Base-by-base conservation (phyloP, 2,329 filamentous ascomycete species). In the Fusarium gaditjirri region DNA sequence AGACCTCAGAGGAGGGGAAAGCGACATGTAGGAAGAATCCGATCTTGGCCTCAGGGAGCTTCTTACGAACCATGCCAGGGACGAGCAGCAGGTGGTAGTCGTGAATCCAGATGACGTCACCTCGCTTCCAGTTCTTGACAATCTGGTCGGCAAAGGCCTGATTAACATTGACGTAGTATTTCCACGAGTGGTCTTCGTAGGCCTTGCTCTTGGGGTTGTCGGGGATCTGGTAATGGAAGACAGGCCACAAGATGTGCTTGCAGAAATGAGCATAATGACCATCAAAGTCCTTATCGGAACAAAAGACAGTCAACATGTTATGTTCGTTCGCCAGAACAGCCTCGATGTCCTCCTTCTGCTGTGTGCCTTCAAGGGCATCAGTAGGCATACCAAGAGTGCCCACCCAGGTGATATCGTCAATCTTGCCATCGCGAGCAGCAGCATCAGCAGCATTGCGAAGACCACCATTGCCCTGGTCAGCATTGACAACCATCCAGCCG, bases 121-220 rank as follows among this genome's bases (percentile, higher is more conserved):
- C 94, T 33, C 92, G 91, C 85, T 97, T 98, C 91, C 95, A 98
- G 82, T 95, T 94, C 80, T 92, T 92, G 52, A 97, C 86, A 65
- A 98, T 94, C 79, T 92, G 92, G 80, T 98, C 93, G 36, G 95
- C 95, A 82, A 98, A 98, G 6, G 92, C 94, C 81, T 96, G 92
- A 83, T 98, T 98, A 78, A 98, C 88, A 59, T 93, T 94, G 79
- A 94, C 92, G 77, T 98, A 98, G 84, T 94, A 97, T 75, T 94
- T 89, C 94, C 95, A 98, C 1, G 95, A 98, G 82, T 98, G 95
- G 76, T 98, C 95, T 81, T 97, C 93, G 80, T 97, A 98, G 1
- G 95, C 95, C 81, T 98, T 98, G 89, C 94, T 98, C 86, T 97
- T 97, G 31, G 95, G 95, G 79, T 97, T 97, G 80, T 98, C 96